Evolutionary conservation across 257 asterid species (phyloP), one percentile per base, ranked within the genome.

Genomic region (Lycium ferocissimum): DNA sequence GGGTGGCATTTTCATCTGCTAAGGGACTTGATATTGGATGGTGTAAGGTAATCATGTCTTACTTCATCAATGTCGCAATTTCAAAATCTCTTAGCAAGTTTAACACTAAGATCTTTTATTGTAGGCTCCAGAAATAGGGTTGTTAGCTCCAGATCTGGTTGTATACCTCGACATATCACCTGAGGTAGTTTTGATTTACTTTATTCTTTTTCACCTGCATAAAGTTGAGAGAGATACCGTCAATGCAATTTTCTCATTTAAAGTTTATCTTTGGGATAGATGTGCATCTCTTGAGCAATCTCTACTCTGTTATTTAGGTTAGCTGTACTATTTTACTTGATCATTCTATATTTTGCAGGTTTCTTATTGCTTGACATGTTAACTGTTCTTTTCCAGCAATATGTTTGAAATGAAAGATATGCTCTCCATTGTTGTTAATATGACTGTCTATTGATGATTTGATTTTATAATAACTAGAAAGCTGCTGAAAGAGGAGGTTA

Each of bases 401-500:
- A 53, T 53, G 26, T 26, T 53, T 8, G 49, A 49, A 53, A 22
- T 75, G 62, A 7, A 75, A 49, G 54, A 70, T 70, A 22, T 75
- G 43, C 81, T 73, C 38, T 47, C 38, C 47, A 6, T 76, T 51
- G 43, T 51, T 75, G 65, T 33, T 78, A 53, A 14, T 57, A 15
- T 33, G 65, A 53, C 82, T 78, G 58, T 67, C 33, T 62, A 83
- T n/a, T 49, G 17, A 7, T 2, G 81, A 59, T 20, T 58, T 53
- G 14, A 80, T 59, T 38, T 85, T 69, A 37, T 69, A 83, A 88
- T 78, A 84, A 84, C 57, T 82, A 95, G 98, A 89, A 92, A 88
- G 99, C 99, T 84, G 94, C 98, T 38, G 97, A 94, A 89, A 90
- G 99, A 89, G 99, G 98, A 84, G 98, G 98, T 59, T 97, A 97